phyloP scores from a whole-genome alignment of 352 stramenopile genomes.

The Globisporangium emineosum region DNA sequence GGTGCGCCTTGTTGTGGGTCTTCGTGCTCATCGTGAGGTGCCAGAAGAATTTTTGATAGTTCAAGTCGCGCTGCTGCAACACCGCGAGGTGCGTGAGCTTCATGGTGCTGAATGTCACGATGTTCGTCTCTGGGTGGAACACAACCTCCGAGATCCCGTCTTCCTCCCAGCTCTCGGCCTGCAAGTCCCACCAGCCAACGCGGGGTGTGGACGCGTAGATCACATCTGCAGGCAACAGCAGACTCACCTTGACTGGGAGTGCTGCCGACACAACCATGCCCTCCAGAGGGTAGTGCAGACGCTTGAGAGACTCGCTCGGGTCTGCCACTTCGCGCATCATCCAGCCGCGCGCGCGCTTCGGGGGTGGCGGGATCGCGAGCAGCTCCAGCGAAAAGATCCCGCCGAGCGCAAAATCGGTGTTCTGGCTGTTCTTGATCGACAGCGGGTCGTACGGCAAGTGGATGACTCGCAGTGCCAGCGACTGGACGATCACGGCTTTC shows the following conservation, averaged over 20 bases:
- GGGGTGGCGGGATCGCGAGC: conserved; percentile 57
- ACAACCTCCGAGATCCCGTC: conserved; percentile 71
- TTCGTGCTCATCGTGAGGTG: conserved; percentile 56
- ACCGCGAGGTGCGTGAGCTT: conserved; percentile 71
- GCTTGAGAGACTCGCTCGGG: conserved; percentile 42
- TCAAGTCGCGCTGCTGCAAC: conserved; percentile 63
- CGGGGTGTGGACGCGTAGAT: conserved; percentile 42
- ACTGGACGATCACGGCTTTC: conserved; percentile 76
- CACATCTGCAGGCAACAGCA: conserved; percentile 48
- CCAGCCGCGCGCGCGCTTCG: conserved; percentile 69
- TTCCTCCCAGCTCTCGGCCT: conserved; percentile 56
- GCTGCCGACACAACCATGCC: conserved; percentile 67
- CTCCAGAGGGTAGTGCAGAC: conserved; percentile 71
- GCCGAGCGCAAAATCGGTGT: conserved; percentile 49
- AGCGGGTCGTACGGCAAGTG: conserved; percentile 63
- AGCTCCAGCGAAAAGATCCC: conserved; percentile 69
- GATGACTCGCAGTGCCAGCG: conserved; percentile 58
- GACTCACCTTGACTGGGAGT: conserved; percentile 59
- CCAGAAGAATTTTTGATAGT: conserved; percentile 68
- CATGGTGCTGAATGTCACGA: conserved; percentile 70
- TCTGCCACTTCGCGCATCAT: conserved; percentile 71
- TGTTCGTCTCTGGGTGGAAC: conserved; percentile 52
- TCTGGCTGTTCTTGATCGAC: conserved; percentile 23
- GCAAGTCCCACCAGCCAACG: conserved; percentile 67
- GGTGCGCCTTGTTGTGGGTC: conserved; percentile 25